Conservation (phyloP, 345 rosid genomes). For the Hibiscus syriacus region DNA sequence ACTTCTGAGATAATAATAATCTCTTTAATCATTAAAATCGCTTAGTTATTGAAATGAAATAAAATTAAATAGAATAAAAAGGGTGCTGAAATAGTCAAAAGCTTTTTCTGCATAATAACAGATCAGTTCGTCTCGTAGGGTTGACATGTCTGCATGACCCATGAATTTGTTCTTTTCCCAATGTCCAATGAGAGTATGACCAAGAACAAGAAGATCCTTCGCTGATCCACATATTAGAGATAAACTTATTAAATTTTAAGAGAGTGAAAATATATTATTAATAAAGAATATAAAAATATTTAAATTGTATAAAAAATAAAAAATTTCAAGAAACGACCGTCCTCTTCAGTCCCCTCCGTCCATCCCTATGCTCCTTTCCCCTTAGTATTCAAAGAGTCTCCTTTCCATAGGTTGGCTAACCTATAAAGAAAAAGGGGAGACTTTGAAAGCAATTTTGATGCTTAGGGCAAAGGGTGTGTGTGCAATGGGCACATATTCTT, state of each 20-base stretch:
- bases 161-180: conserved; percentile 15
- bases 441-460: conserved; percentile 29
- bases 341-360: no score
- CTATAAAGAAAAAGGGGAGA: conserved; percentile 8
- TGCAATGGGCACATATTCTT: conserved; percentile 24
- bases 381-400: not conserved
- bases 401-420: conserved; percentile 13
- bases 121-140: not conserved
- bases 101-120: not conserved
- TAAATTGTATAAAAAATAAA: no score
- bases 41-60: no score
- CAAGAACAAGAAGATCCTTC: not conserved
- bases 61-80: no score
- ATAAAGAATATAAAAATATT: no score
- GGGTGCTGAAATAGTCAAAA: conserved; percentile 14
- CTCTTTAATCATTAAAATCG: no score
- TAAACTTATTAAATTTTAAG: no score
- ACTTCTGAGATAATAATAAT: no score
- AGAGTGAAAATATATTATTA: no score
- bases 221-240: no score
- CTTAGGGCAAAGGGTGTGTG: conserved; percentile 14
- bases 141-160: conserved; percentile 19
- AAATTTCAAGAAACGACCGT: no score
- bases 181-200: not conserved
- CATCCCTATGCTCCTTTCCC: no score